Percentiles rank a stretch among this genome's conserved stretches.
phyloP scores from a whole-genome alignment of 768 basidiomycete genomes.

The Tubosaeta sp. region DNA sequence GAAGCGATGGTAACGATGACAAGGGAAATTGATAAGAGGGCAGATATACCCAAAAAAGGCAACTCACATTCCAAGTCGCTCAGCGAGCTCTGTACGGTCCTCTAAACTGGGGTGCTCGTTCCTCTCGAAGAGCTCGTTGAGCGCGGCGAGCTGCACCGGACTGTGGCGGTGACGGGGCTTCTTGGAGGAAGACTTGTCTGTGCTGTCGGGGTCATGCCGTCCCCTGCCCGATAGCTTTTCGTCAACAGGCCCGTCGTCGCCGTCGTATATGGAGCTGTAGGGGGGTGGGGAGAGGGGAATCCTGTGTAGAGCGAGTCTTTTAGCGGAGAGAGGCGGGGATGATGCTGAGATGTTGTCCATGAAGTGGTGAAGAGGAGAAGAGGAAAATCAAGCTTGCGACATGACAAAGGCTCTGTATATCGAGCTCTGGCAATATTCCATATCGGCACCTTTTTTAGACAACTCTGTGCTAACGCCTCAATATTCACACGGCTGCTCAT shows the following conservation, averaged over 20 bases:
- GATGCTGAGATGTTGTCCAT: conserved; percentile 22
- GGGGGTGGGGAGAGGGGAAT: conserved; percentile 10
- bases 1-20: conserved; percentile 13
- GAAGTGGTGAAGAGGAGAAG: conserved; percentile 23
- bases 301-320: conserved; percentile 8
- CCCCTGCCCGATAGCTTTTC: conserved; percentile 24
- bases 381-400: conserved; percentile 33
- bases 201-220: conserved; percentile 19
- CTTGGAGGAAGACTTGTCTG: conserved; percentile 39
- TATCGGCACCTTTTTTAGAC: conserved; percentile 36
- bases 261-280: conserved; percentile 11
- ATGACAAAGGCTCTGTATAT: conserved; percentile 39
- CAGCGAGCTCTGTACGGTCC: conserved; percentile 62
- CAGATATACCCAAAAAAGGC: conserved; percentile 24
- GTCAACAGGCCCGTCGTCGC: conserved; percentile 22
- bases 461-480: conserved; percentile 25
- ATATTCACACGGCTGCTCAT: conserved; percentile 27
- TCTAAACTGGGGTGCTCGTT: conserved; percentile 73
- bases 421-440: conserved; percentile 37
- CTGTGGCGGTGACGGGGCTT: conserved; percentile 78
- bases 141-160: conserved; percentile 63
- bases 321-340: conserved; percentile 12
- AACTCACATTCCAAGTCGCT: conserved; percentile 72
- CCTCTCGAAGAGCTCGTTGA: conserved; percentile 76
- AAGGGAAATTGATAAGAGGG: conserved; percentile 15